Evolutionary conservation across 768 basidiomycete genomes (phyloP), one percentile per base, ranked within the genome.

Genomic region (Gautieria morchelliformis): DNA sequence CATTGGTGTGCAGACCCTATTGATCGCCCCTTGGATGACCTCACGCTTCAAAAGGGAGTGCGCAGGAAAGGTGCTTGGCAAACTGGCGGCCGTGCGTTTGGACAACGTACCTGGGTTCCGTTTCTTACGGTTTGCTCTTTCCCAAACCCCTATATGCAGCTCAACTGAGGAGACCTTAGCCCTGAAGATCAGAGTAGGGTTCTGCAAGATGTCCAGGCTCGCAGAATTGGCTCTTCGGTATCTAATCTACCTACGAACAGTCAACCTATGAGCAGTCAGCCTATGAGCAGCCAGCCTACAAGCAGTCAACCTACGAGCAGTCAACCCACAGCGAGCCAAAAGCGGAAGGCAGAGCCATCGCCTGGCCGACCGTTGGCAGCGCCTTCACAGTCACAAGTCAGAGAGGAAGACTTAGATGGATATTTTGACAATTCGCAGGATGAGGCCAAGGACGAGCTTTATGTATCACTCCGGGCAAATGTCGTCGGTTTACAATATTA

Each of bases 401-500:
- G 78, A 19, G 78, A 78, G 33, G 67, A 70, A 1, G 71, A 73
- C 1, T 78, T 81, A 39, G 71, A 75, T 12, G 71, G 67, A 45
- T 58, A 63, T 4, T 56, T 61, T 0, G 79, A 77, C 52, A 17
- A 48, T 44, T 54, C 49, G 19, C 40, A 60, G 22, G 73, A 79
- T 42, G 84, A 86, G 39, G 59, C 61, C 6, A 66, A 59, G 17
- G 89, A 92, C 58, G 89, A 93, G 67, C 67, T 89, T 20, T 89
- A 86, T 65, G 78, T 82, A 44, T 74, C 70, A 14, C 52, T 83
- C 64, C 67, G 68, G 3, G 78, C 85, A 0, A 83, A 78, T 48
- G 80, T 91, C 10, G 92, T 93, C 0, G 92, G 92, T 0, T 73
- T 93, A 14, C 89, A 90, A 65, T 91, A 93, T 64, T 93, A 93